Base-by-base conservation (phyloP, 148 eudicot genomes). In the Chenopodium suecicum region DNA sequence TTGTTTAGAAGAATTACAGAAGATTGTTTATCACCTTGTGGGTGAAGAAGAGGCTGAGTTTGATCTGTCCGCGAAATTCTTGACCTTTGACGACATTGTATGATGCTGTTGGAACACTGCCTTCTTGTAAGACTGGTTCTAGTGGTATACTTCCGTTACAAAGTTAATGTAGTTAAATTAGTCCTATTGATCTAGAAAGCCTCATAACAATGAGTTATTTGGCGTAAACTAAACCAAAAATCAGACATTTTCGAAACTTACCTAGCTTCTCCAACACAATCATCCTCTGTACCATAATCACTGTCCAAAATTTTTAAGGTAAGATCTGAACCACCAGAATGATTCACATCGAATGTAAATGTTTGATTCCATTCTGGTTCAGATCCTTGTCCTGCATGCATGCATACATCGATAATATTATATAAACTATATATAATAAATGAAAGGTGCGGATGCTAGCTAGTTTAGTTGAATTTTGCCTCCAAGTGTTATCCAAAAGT, bases 51-150 rank as follows among this genome's bases (percentile, higher is more conserved):
- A 88, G 90, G 70, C 89, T 81, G 20, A 90, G 66, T 83, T 46
- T 87, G 77, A 90, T 74, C 82, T 90, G 90, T 41, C 92, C 92
- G 12, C 84, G 70, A 72, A 69, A 88, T 76, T 88, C 88, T 29
- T 84, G 85, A 75, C 83, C 86, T 77, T 88, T 88, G 29, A 90
- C 92, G 12, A 90, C 88, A 62, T 85, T 88, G 84, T 88, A 90
- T 19, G 84, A 10, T 58, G 87, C 66, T 32, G 82, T 68, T 52
- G 89, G 87, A 23, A 87, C 25, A 60, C 77, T 85, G 52, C 89
- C 86, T 81, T 88, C 89, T 27, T 41, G 47, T 8, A 90, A 81
- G 22, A 85, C 70, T 65, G 91, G 79, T 64, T 84, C 88, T 32
- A 90, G 80, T 64, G 88, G 87, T 72, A 90, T 85, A 46, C 91